Evolutionary conservation across 225 moss, liverwort and hornwort genomes (phyloP).

Genomic region (Asterella californica): DNA sequence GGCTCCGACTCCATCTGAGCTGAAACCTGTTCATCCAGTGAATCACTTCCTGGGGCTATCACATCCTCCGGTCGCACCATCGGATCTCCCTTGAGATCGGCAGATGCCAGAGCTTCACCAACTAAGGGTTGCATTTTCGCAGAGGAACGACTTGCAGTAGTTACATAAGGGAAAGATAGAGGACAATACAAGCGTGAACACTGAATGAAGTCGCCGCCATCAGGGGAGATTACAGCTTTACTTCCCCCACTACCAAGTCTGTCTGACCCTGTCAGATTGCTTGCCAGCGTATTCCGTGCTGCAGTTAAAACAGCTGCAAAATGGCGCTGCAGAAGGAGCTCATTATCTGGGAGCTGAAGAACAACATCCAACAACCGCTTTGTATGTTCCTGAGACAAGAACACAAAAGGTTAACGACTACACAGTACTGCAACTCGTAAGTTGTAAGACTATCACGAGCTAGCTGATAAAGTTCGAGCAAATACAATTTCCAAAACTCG

Average conservation of each 20-base stretch:
- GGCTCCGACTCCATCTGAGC: not conserved
- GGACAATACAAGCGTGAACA: slow-evolving; percentile 12
- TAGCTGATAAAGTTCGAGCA: no score
- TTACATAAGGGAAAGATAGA: not conserved
- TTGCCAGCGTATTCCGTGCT: slow-evolving; percentile 34
- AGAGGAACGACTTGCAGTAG: not conserved
- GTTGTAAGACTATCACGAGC: not conserved
- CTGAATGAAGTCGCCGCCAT: slow-evolving; percentile 24
- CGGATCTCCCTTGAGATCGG: slow-evolving; percentile 1
- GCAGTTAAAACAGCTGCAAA: slow-evolving; percentile 65
- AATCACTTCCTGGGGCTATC: not conserved
- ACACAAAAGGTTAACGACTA: not conserved
- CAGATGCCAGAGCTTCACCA: slow-evolving; percentile 29
- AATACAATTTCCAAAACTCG: no score
- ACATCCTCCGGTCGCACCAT: not conserved
- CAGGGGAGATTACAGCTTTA: not conserved
- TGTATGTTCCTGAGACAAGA: slow-evolving; percentile 64
- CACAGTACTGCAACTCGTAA: not conserved
- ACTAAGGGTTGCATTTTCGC: slow-evolving; percentile 7
- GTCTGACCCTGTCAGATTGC: slow-evolving; percentile 23
- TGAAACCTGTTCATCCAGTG: slow-evolving; percentile 2
- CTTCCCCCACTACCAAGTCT: not conserved
- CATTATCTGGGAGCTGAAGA: slow-evolving; percentile 73
- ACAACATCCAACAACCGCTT: slow-evolving; percentile 78
- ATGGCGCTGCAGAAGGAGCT: slow-evolving; percentile 83